Evolutionary conservation across 352 stramenopile genomes (phyloP).

Genomic region (Phytophthora pistaciae): DNA sequence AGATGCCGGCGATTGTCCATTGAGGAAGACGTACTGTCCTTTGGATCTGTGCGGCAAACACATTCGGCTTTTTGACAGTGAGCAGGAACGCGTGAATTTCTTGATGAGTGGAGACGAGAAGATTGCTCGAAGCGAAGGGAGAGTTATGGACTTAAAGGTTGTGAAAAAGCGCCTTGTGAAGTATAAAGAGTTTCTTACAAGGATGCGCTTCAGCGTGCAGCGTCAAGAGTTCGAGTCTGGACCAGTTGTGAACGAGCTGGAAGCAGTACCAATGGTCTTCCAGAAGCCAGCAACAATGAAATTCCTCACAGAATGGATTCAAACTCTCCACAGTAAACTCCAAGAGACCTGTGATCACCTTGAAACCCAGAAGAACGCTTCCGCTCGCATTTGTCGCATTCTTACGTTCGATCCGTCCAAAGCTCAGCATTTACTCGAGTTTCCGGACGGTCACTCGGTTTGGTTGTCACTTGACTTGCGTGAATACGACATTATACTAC

Average conservation of each 20-base stretch:
- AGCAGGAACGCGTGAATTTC: background rate
- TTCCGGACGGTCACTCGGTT: conserved; percentile 53
- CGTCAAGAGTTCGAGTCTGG: background rate
- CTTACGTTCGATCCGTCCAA: conserved; percentile 50
- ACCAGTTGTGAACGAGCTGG: background rate
- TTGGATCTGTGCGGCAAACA: conserved; percentile 77
- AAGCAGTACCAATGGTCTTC: background rate
- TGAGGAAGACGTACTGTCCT: conserved; percentile 50
- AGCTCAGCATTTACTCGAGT: conserved; percentile 58
- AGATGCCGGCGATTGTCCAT: conserved; percentile 57
- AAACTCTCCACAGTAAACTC: conserved; percentile 8
- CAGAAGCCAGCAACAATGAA: conserved; percentile 1
- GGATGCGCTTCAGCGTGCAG: background rate
- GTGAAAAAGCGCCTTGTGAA: conserved; percentile 21
- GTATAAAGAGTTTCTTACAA: conserved; percentile 14
- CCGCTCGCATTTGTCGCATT: conserved; percentile 41
- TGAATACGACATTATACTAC: conserved; percentile 57
- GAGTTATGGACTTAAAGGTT: conserved; percentile 17
- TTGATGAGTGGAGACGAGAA: conserved; percentile 35
- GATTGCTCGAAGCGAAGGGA: background rate
- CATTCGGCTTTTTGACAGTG: conserved; percentile 55
- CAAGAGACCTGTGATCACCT: conserved; percentile 3
- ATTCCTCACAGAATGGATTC: conserved; percentile 34
- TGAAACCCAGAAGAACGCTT: conserved; percentile 18
- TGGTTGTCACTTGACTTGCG: conserved; percentile 50